Conservation (phyloP, 2,329 filamentous ascomycete genomes). For the Metarhizium humberi region DNA sequence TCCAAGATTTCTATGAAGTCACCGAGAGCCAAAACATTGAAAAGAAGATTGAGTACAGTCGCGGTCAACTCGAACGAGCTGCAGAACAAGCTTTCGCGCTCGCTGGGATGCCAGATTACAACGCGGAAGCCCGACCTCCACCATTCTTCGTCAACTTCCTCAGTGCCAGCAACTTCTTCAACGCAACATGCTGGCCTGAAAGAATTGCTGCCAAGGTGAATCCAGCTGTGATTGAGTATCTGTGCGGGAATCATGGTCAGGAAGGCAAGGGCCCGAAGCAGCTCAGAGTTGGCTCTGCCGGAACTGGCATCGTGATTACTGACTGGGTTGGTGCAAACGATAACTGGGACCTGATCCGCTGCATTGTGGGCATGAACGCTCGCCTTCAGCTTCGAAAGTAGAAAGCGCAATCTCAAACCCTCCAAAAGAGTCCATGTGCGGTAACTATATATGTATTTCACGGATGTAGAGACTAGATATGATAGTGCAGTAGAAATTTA, state of each 20-base stretch:
- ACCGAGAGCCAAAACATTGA: conserved; percentile 64
- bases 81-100: conserved; percentile 39
- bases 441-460: background rate
- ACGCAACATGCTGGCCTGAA: conserved; percentile 84
- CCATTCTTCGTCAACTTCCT: conserved; percentile 88
- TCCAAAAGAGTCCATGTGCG: background rate
- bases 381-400: conserved; percentile 43
- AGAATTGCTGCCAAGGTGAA: conserved; percentile 83
- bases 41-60: conserved; percentile 67
- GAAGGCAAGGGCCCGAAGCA: conserved; percentile 38
- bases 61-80: conserved; percentile 68
- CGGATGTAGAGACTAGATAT: background rate
- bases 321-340: conserved; percentile 85
- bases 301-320: conserved; percentile 80
- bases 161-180: conserved; percentile 90
- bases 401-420: background rate
- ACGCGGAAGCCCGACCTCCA: conserved; percentile 22
- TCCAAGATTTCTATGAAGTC: conserved; percentile 95
- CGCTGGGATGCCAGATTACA: conserved; percentile 23
- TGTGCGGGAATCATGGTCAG: conserved; percentile 48
- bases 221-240: conserved; percentile 57
- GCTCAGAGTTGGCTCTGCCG: conserved; percentile 55
- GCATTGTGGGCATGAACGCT: conserved; percentile 87
- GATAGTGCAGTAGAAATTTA: background rate
- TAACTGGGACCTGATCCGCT: conserved; percentile 84